Base-by-base conservation (phyloP, 2,329 filamentous ascomycete genomes). In the Dothideomycetes sp. region DNA sequence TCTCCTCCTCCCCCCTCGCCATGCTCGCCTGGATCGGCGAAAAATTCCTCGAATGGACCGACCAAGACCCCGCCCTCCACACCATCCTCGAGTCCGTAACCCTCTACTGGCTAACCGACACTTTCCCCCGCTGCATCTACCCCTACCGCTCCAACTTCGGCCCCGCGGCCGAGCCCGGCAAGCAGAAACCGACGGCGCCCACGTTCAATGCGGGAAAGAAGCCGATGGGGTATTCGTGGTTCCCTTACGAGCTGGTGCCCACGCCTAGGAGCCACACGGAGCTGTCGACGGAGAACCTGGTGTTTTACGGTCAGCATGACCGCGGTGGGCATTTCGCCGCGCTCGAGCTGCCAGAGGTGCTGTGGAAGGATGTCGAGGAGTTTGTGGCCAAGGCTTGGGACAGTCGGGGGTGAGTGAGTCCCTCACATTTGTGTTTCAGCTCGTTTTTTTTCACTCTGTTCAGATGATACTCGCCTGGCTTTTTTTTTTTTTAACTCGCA, bases 21-120 rank as follows among this genome's bases (percentile, higher is more conserved):
- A 50, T 79, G 15, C 61, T 81, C 2, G 64, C 68, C 5, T 81
- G 75, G 68, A 62, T 77, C 18, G 70, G 68, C 3, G 73, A 77
- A 47, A 77, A 76, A 50, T 70, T 72, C 41, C 53, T 72, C 1
- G 65, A 64, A 4, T 77, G 72, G 72, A 59, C 58, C 2, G 72
- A 76, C 44, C 49, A 57, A 3, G 51, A 53, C 14, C 65, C 65
- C 1, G 49, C 56, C 1, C 42, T 69, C 5, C 43, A 54, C 17
- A 47, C 56, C 0, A 69, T 77, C 9, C 54, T 77, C 3, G 61
- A 65, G n/a, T 54, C 60, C 5, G 64, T 72, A 9, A 66, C 64
- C 2, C 48, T 77, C 3, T 77, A 74, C 49, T 77, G 73, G 72
- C 58, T 75, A 42, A 73, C 72, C 0, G 48, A 57, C 11, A 52